A percentile compares a stretch with the other conserved stretches of the same genome.
These are phyloP conservation scores for Trichoderma sp. DNA, from an alignment of 2,329 filamentous ascomycete species.

Conservation along the genomic window DNA sequence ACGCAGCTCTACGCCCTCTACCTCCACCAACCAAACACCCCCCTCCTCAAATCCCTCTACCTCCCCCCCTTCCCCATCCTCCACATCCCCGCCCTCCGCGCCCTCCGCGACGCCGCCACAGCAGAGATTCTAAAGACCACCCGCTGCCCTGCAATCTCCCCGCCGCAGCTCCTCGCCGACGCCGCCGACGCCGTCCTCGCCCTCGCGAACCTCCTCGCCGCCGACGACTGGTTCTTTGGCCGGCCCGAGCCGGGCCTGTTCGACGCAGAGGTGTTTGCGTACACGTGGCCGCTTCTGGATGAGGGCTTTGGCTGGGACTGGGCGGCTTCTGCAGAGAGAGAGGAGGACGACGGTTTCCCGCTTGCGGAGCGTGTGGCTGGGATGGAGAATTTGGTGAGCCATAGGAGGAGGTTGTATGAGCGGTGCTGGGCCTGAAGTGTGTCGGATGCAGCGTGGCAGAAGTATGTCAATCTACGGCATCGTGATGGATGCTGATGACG, in stretches of 20 bases:
- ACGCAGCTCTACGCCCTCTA: conserved; percentile 77
- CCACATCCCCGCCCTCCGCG: conserved; percentile 61
- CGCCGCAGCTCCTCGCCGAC: conserved; percentile 46
- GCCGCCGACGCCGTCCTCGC: conserved; percentile 51
- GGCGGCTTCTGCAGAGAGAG: conserved; percentile 36
- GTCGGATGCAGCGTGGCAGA: background rate
- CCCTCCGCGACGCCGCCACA: conserved; percentile 73
- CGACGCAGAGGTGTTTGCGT: conserved; percentile 88
- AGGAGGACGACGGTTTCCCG: conserved; percentile 37
- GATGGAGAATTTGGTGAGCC: conserved; percentile 62
- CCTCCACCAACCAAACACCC: conserved; percentile 67
- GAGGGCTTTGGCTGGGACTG: conserved; percentile 67
- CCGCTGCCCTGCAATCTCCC: conserved; percentile 43
- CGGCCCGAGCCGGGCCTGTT: conserved; percentile 67
- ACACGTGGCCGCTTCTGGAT: conserved; percentile 78
- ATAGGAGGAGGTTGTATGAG: conserved; percentile 43
- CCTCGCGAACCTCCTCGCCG: conserved; percentile 48
- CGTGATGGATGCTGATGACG: too few relatives aligned
- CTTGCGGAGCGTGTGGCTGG: conserved; percentile 59
- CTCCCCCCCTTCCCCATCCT: conserved; percentile 68
- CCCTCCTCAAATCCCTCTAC: conserved; percentile 72
- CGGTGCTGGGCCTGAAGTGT: conserved; percentile 35
- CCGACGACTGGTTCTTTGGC: conserved; percentile 54
- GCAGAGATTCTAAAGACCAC: conserved; percentile 70
- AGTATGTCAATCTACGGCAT: too few relatives aligned